Evolutionary conservation across 345 rosid genomes (phyloP), one percentile per base, ranked within the genome.

Genomic region (Mangifera indica): DNA sequence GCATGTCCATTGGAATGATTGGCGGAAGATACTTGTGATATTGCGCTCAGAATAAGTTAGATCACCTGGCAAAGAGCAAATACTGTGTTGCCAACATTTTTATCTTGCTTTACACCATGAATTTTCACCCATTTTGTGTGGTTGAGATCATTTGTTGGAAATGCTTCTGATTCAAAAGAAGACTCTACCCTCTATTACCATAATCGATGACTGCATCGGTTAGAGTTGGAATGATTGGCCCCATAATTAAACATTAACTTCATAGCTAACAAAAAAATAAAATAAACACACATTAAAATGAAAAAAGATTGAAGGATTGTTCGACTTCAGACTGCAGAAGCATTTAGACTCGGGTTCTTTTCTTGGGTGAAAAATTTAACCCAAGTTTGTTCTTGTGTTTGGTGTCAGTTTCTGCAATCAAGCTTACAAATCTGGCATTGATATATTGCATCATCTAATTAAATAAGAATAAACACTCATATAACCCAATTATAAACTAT

Each of bases 1-100:
- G 84, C 77, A 17, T 96, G 99, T 68, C 98, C 98, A 6, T 70
- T 92, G 77, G 87, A 91, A 63, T 95, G 93, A 92, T 74, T 13
- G 52, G 62, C 69, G 4, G 46, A 64, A 3, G 14, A 29, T 56
- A 49, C 25, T 9, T 15, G 49, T 54, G 25, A 63, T 72, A 26
- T 54, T 57, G 18, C 67, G 26, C 72, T 77, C 71, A 15, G 63
- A 89, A 88, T 88, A 86, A 88, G 73, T 68, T 69, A 67, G 72
- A 62, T 45, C 74, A 60, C 74, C 67, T 83, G 71, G 75, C 81
- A 48, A 32, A 44, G 77, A 73, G 82, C 81, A 72, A 59, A 81
- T 70, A 56, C 74, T 74, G 70, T 79, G 66, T 63, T 72, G 71
- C 70, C 1, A 24, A 65, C 77, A 69, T 51, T 70, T 65, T 21